These are phyloP conservation scores for Penicillium polonicum DNA, from an alignment of 2,329 filamentous ascomycete genomes.

Conservation along the genomic window DNA sequence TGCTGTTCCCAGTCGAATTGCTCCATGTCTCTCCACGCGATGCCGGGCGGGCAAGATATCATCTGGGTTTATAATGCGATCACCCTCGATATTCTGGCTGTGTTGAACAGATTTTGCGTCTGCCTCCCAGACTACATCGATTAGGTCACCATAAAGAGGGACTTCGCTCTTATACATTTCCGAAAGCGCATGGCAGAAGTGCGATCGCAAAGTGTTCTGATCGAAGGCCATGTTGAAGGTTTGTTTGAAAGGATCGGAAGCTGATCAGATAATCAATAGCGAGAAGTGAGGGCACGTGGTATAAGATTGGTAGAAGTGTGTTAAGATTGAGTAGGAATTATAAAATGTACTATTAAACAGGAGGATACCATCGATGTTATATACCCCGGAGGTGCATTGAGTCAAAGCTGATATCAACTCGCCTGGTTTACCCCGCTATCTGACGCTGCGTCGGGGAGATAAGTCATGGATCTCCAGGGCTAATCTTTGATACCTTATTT, in stretches of 20 bases:
- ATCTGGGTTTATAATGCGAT: conserved; percentile 18
- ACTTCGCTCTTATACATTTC: not conserved
- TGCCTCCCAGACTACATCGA: not conserved
- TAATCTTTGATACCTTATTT: not conserved
- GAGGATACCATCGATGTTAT: not conserved
- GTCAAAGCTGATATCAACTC: not conserved
- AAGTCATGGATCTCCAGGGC: not conserved
- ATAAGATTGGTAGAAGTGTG: not conserved
- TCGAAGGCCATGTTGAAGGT: not conserved
- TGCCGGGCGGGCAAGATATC: conserved; percentile 15
- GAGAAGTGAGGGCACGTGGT: not conserved
- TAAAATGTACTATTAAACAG: not conserved
- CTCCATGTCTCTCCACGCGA: not conserved
- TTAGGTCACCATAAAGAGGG: not conserved
- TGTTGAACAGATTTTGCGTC: not conserved
- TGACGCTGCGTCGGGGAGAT: conserved; percentile 3
- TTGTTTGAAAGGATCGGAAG: not conserved
- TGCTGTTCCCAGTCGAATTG: not conserved
- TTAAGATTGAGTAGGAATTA: not conserved
- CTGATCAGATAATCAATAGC: not conserved
- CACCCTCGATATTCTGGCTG: conserved; percentile 4
- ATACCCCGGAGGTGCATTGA: not conserved
- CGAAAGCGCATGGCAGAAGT: not conserved
- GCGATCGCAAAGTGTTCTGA: not conserved
- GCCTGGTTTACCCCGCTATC: conserved; percentile 19